Evolutionary conservation across 2,329 filamentous ascomycete genomes (phyloP), one percentile per base, ranked within the genome.

Genomic region (Monosporascus sp.): DNA sequence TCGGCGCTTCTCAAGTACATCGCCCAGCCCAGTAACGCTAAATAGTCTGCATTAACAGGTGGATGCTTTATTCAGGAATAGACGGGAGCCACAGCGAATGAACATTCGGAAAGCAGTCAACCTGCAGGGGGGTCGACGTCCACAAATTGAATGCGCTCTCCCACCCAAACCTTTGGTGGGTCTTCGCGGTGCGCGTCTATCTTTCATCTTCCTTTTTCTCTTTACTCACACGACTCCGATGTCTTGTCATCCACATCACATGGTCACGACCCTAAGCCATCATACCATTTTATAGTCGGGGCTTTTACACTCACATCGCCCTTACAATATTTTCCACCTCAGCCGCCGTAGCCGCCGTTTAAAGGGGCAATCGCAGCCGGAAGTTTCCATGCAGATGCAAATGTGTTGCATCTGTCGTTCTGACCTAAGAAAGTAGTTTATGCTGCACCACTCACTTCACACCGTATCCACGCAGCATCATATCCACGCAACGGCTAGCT

Each of bases 181-280:
- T 39, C 47, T 39, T 47, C 53, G 52, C 53, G 53, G 53, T 54
- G 52, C 53, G 53, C 53, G 53, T 54, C 53, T 54, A 47, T 42
- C 24, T 41, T 46, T 15, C 50, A 48, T 48, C 50, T 37, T 44
- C 36, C 49, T 38, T 52, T 50, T 57, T 58, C 57, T 57, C 57
- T 53, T 54, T 55, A 54, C 57, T 58, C 54, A 55, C 54, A 59
- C 56, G 52, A 56, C 50, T 57, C 53, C 45, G 49, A 55, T 59
- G 55, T 54, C 48, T 39, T 55, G 41, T 57, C 45, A 51, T 51
- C 51, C 47, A 50, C 54, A 57, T 54, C 57, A 57, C 56, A 58
- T 58, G 53, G 11, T 22, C 34, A 38, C 46, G 11, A 11, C 22
- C 18, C 9, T 24, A 11, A 41, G 17, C 18, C 38, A 41, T 41